Conservation (phyloP, 345 rosid genomes). For the Excoecaria cochinchinensis region DNA sequence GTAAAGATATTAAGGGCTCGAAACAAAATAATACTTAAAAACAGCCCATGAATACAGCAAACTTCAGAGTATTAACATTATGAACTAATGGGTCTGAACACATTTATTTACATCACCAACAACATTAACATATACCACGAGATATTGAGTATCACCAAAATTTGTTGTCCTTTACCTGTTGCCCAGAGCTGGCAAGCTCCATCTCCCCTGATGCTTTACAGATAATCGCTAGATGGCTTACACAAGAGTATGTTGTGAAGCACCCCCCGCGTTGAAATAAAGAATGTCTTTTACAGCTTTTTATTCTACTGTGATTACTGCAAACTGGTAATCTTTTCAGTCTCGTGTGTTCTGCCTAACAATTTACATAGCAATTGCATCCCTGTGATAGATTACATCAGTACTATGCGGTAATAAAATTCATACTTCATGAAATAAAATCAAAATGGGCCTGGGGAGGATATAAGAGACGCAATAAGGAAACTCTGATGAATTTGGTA, state of each 20-base stretch:
- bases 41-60: background rate
- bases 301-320: slow-evolving; percentile 4
- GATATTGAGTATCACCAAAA: too few relatives aligned
- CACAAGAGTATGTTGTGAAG: background rate
- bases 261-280: background rate
- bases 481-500: too few relatives aligned
- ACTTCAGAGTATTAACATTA: background rate
- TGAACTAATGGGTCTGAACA: background rate
- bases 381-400: background rate
- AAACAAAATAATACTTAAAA: background rate
- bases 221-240: background rate
- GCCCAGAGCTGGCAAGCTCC: background rate
- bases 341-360: background rate
- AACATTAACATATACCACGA: background rate
- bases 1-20: too few relatives aligned
- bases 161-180: too few relatives aligned
- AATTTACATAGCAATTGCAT: background rate
- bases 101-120: background rate
- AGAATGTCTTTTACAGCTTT: background rate
- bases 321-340: background rate
- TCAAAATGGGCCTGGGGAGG: too few relatives aligned
- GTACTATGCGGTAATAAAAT: background rate
- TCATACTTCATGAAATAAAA: too few relatives aligned
- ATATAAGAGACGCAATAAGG: too few relatives aligned
- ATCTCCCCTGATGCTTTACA: background rate